A percentile compares a stretch with the other conserved stretches of the same genome.
phyloP scores from a whole-genome alignment of 306 rosid genomes.

The Fragaria ananassa region DNA sequence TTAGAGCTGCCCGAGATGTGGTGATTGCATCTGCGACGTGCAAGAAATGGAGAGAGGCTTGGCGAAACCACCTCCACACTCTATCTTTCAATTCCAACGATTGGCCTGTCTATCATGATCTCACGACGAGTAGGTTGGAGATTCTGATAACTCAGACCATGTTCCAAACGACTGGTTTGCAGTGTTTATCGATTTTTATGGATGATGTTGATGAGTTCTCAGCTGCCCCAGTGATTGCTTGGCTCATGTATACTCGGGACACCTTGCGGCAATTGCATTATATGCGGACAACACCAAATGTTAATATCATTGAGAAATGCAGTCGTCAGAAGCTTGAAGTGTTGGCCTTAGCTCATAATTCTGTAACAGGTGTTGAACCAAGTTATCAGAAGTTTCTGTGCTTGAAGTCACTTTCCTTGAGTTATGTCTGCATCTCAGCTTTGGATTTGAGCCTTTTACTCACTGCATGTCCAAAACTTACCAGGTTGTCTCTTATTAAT shows the following conservation, averaged over 20 bases:
- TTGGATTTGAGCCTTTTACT: conserved; percentile 73
- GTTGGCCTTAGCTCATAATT: conserved; percentile 54
- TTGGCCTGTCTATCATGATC: conserved; percentile 56
- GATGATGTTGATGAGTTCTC: conserved; percentile 71
- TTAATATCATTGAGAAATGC: conserved; percentile 65
- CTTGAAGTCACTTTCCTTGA: conserved; percentile 65
- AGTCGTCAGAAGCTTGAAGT: conserved; percentile 64
- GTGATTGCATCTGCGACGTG: conserved; percentile 81
- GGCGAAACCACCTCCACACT: conserved; percentile 58
- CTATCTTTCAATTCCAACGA: conserved; percentile 68
- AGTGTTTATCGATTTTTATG: conserved; percentile 58
- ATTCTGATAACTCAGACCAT: conserved; percentile 78
- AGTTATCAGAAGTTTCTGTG: conserved; percentile 67
- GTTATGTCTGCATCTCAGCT: conserved; percentile 57
- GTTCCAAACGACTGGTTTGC: conserved; percentile 71
- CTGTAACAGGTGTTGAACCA: conserved; percentile 66
- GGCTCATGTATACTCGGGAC: conserved; percentile 78
- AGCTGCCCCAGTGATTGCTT: conserved; percentile 67
- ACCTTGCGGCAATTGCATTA: conserved; percentile 49
- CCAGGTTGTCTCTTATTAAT: conserved; percentile 50
- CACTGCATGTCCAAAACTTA: conserved; percentile 59
- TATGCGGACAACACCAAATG: conserved; percentile 54
- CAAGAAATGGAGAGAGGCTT: conserved; percentile 68
- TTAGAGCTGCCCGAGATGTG: conserved; percentile 67
- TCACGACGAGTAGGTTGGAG: conserved; percentile 52